Evolutionary conservation across 345 rosid species (phyloP), one percentile per base, ranked within the genome.

Genomic region (Raphanus sativus): DNA sequence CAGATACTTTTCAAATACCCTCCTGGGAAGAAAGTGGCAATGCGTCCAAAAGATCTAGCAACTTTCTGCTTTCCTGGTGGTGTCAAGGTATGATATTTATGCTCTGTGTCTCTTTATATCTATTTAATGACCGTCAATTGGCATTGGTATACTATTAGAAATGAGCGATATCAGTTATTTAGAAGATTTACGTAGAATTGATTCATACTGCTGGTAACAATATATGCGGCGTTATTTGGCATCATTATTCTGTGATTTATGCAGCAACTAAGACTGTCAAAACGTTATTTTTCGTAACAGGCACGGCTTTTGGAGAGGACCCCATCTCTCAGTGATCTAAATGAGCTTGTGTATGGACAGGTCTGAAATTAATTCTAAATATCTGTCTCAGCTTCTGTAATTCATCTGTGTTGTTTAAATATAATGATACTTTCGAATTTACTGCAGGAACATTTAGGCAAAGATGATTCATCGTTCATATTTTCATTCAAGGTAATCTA

Each of bases 31-130:
- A 88, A 81, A 83, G 82, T 92, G 73, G 82, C 87, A 50, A 82
- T 90, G 88, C 96, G 94, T 17, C 71, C 72, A 65, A 92, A 89
- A 87, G 99, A 95, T 86, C 85, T 95, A 77, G 88, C 92, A 60
- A 81, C 97, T 65, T 95, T 92, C 80, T 95, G 99, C 78, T 95
- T 95, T 80, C 99, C 99, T 79, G 93, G 84, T 80, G 98, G 97
- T 77, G 89, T 92, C 80, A 86, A 92, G 98, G 98, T 95, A 78
- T 72, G 85, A 67, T 75, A 69, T 75, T 48, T 60, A 11, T 33
- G 62, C 34, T 54, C 13, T 42, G 56, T 55, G 69, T 29, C 32
- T 69, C 70, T 40, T 67, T 55, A 17, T 74, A 40, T 24, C 6
- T 28, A 16, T 17, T 8, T 7, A 29, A 40, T 65, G 65, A 30